Percentiles rank a stretch among this genome's conserved stretches.
phyloP scores from a whole-genome alignment of 2,329 filamentous ascomycete species.

The Didymella pomorum region DNA sequence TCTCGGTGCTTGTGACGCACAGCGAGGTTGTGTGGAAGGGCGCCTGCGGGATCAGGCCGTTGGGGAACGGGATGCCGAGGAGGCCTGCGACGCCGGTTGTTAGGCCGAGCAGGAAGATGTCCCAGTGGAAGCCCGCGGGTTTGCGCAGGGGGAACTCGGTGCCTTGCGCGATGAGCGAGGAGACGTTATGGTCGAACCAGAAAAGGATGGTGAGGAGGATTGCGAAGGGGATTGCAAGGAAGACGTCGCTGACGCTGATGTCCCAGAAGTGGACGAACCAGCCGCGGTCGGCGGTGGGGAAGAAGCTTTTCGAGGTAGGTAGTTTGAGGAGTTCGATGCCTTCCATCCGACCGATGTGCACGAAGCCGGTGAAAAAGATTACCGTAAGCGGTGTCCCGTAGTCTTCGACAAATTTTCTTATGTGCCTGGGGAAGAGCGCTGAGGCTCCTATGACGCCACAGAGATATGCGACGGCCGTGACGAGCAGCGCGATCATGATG shows the following conservation, averaged over 20 bases:
- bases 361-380: slow-evolving; percentile 89
- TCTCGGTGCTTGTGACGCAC: slow-evolving; percentile 52
- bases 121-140: slow-evolving; percentile 68
- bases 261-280: slow-evolving; percentile 89
- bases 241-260: slow-evolving; percentile 74
- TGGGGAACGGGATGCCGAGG: slow-evolving; percentile 65
- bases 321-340: slow-evolving; percentile 72
- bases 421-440: slow-evolving; percentile 74
- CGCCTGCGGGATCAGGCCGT: slow-evolving; percentile 67
- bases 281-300: slow-evolving; percentile 73
- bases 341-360: slow-evolving; percentile 85
- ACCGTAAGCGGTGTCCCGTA: slow-evolving; percentile 75
- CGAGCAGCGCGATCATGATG: slow-evolving; percentile 76
- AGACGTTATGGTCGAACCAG: slow-evolving; percentile 85
- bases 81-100: slow-evolving; percentile 64
- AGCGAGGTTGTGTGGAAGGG: slow-evolving; percentile 66
- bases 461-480: slow-evolving; percentile 78
- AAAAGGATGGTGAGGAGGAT: slow-evolving; percentile 83
- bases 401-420: slow-evolving; percentile 86
- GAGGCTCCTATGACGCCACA: slow-evolving; percentile 76
- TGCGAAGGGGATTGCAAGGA: slow-evolving; percentile 87
- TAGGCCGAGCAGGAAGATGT: slow-evolving; percentile 65
- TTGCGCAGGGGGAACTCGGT: slow-evolving; percentile 65
- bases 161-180: slow-evolving; percentile 64
- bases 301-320: slow-evolving; percentile 79